phyloP scores from a whole-genome alignment of 192 early-diverging fungal species.

The Allomyces macrogynus region DNA sequence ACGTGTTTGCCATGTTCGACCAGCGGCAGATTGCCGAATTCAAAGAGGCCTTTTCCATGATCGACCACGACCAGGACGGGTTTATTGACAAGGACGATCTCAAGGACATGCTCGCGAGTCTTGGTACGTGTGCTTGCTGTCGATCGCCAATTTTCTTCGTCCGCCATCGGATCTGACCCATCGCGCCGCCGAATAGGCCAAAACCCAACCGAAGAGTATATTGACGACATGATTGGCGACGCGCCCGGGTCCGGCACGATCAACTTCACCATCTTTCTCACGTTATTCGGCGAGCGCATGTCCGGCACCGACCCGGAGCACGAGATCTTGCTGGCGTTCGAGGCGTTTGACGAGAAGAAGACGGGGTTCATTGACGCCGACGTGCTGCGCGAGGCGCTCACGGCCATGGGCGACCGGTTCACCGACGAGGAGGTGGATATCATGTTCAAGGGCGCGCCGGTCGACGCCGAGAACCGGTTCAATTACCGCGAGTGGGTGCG shows the following conservation, averaged over 20 bases:
- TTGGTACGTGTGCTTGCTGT: slow-evolving; percentile 28
- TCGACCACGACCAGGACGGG: slow-evolving; percentile 82
- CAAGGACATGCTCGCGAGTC: slow-evolving; percentile 62
- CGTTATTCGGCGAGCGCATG: slow-evolving; percentile 84
- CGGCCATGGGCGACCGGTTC: slow-evolving; percentile 83
- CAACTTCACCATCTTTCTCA: slow-evolving; percentile 95
- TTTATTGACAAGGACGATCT: slow-evolving; percentile 84
- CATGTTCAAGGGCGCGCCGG: slow-evolving; percentile 76
- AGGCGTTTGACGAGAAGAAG: slow-evolving; percentile 70
- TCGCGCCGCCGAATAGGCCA: slow-evolving; percentile 33
- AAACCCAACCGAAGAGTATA: slow-evolving; percentile 49
- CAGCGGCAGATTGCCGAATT: slow-evolving; percentile 87
- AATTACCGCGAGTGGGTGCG: slow-evolving; percentile 84
- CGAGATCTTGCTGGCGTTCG: slow-evolving; percentile 80
- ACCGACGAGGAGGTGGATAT: slow-evolving; percentile 79
- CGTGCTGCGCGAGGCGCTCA: slow-evolving; percentile 67
- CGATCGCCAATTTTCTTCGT: neutral
- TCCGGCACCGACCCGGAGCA: slow-evolving; percentile 76
- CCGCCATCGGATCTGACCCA: too few relatives aligned
- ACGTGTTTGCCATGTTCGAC: slow-evolving; percentile 96
- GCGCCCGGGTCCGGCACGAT: slow-evolving; percentile 54
- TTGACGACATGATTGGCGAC: slow-evolving; percentile 80
- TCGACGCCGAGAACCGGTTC: slow-evolving; percentile 54
- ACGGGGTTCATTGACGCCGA: slow-evolving; percentile 63
- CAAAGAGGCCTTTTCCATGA: slow-evolving; percentile 89